A percentile compares a stretch with the other conserved stretches of the same genome.
Evolutionary conservation across 371 early-diverging fungal genomes (phyloP).

Genomic region (Fennellomyces sp.): DNA sequence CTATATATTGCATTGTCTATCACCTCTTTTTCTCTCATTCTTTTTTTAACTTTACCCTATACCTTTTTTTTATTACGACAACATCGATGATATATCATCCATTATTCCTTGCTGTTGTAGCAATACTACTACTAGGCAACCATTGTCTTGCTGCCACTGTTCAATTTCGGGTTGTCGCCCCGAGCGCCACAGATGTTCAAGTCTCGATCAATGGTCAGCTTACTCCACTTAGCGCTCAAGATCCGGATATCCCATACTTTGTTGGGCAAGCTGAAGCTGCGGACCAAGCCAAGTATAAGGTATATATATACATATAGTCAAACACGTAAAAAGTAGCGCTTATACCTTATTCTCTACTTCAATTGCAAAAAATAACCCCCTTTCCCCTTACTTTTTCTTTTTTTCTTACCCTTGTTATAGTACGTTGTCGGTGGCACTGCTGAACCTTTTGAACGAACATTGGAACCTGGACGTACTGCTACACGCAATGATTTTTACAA

Average conservation of each 20-base stretch:
- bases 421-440: conserved; percentile 49
- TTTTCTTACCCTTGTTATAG: conserved; percentile 14
- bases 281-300: conserved; percentile 45
- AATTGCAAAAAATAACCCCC: too few relatives aligned
- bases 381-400: background rate
- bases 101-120: too few relatives aligned
- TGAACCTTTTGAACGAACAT: conserved; percentile 48
- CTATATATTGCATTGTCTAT: too few relatives aligned
- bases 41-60: too few relatives aligned
- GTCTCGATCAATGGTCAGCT: conserved; percentile 46
- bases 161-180: conserved; percentile 55
- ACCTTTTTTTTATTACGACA: too few relatives aligned
- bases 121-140: too few relatives aligned
- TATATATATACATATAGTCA: conserved; percentile 6
- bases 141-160: conserved; percentile 36
- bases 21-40: too few relatives aligned
- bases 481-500: conserved; percentile 56
- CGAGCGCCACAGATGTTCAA: conserved; percentile 40
- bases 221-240: conserved; percentile 35
- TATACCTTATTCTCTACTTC: too few relatives aligned
- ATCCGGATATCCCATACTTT: conserved; percentile 52
- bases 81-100: too few relatives aligned
- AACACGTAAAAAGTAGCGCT: too few relatives aligned
- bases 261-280: conserved; percentile 48
- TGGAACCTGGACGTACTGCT: conserved; percentile 29